These are phyloP conservation scores for Trifolium pratense DNA, from an alignment of 306 rosid species.

Conservation along the genomic window DNA sequence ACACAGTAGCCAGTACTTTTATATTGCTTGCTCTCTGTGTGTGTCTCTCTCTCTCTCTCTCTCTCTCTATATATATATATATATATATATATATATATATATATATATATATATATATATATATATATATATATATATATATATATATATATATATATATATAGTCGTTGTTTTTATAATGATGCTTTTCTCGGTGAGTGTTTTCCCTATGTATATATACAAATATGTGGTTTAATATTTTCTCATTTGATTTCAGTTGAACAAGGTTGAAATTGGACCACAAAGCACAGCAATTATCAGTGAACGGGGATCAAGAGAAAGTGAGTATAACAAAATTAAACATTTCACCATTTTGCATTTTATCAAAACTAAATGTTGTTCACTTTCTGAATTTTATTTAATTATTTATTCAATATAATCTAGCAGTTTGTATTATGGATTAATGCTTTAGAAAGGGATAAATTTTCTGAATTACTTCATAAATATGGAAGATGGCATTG, in stretches of 20 bases:
- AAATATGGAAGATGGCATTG: not conserved
- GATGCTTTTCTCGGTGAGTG: constrained; percentile 1
- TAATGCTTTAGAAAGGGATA: not conserved
- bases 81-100: no score
- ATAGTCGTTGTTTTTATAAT: constrained; percentile 35
- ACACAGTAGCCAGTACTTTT: constrained; percentile 5
- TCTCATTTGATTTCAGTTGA: constrained; percentile 60
- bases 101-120: no score
- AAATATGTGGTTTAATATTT: not conserved
- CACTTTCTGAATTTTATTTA: constrained; percentile 4
- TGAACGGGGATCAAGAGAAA: constrained; percentile 89
- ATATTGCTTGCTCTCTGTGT: not conserved
- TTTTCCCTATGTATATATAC: constrained; percentile 20
- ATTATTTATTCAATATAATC: constrained; percentile 9
- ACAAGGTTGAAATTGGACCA: constrained; percentile 88
- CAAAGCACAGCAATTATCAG: constrained; percentile 77
- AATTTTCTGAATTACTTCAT: not conserved
- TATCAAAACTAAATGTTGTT: not conserved
- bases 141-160: no score
- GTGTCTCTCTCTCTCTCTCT: no score
- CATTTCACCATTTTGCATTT: constrained; percentile 2
- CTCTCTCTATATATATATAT: no score
- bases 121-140: no score
- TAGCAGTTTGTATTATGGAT: constrained; percentile 13
- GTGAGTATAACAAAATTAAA: constrained; percentile 58